A percentile compares a stretch with the other conserved stretches of the same genome.
Conservation (phyloP, 2,329 filamentous ascomycete genomes). For the Colletotrichum neosansevieriae region DNA sequence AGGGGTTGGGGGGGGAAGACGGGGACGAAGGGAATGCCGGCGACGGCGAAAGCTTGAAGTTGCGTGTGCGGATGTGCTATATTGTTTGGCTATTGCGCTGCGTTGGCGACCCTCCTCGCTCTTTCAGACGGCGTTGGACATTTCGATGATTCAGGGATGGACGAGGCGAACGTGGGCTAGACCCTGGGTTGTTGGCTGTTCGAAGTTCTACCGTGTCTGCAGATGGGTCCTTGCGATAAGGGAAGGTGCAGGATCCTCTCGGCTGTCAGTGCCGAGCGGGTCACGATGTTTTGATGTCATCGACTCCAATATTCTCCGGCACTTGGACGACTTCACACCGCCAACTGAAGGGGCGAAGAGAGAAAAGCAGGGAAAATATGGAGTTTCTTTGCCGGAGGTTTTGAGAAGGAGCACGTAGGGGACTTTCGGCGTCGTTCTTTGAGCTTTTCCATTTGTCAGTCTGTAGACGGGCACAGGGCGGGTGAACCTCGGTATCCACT, state of each 20-base stretch:
- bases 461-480: background rate
- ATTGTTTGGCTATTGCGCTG: too few relatives aligned
- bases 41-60: too few relatives aligned
- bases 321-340: slow-evolving; percentile 32
- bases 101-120: background rate
- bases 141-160: background rate
- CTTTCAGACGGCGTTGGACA: slow-evolving; percentile 26
- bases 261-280: slow-evolving; percentile 23
- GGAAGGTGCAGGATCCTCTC: slow-evolving; percentile 4
- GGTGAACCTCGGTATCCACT: slow-evolving; percentile 11
- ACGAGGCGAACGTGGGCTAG: background rate
- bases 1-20: background rate
- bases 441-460: slow-evolving; percentile 1
- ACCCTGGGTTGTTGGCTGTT: background rate
- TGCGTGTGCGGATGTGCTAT: too few relatives aligned
- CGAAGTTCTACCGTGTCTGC: background rate
- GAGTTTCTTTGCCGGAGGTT: slow-evolving; percentile 3
- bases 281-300: slow-evolving; percentile 37
- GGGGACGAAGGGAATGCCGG: background rate
- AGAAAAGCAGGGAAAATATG: background rate
- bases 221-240: slow-evolving; percentile 12
- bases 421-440: slow-evolving; percentile 1
- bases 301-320: slow-evolving; percentile 32
- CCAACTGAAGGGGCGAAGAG: slow-evolving; percentile 11
- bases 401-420: background rate